Percentiles rank a stretch among this genome's conserved stretches.
Conservation (phyloP, 495 filamentous ascomycete genomes). For the Xeromyces bisporus region DNA sequence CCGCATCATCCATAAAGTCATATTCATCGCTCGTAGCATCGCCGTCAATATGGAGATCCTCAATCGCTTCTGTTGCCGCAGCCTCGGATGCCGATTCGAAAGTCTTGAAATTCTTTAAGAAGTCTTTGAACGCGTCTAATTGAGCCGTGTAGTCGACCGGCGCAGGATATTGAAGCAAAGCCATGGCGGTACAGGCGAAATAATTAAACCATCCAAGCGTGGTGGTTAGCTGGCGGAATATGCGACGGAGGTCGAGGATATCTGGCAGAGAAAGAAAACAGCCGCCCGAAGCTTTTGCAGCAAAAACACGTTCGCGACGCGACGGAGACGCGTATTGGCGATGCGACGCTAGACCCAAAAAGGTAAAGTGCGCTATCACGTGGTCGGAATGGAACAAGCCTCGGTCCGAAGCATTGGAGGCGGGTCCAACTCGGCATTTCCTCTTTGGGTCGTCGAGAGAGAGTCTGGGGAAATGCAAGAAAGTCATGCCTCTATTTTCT, state of each 20-base stretch:
- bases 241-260: slow-evolving; percentile 8
- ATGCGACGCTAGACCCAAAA: slow-evolving; percentile 5
- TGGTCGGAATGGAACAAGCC: slow-evolving; percentile 16
- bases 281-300: slow-evolving; percentile 6
- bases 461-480: background rate
- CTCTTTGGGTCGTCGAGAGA: background rate
- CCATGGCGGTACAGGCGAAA: slow-evolving; percentile 37
- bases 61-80: slow-evolving; percentile 54
- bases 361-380: slow-evolving; percentile 5
- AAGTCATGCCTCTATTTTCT: background rate
- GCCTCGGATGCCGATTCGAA: slow-evolving; percentile 51
- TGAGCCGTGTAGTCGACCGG: slow-evolving; percentile 79
- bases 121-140: slow-evolving; percentile 73
- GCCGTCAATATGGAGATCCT: slow-evolving; percentile 72
- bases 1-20: slow-evolving; percentile 82
- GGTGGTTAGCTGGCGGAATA: slow-evolving; percentile 4
- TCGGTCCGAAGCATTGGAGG: slow-evolving; percentile 13
- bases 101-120: slow-evolving; percentile 76
- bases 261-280: background rate
- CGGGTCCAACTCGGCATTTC: slow-evolving; percentile 10
- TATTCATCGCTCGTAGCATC: slow-evolving; percentile 86
- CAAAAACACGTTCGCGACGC: slow-evolving; percentile 15
- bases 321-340: slow-evolving; percentile 12
- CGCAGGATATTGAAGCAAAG: slow-evolving; percentile 54
- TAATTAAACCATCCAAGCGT: slow-evolving; percentile 7